Percentiles rank a stretch among this genome's conserved stretches.
phyloP scores from a whole-genome alignment of 148 eudicot genomes.

The Simmondsia chinensis region DNA sequence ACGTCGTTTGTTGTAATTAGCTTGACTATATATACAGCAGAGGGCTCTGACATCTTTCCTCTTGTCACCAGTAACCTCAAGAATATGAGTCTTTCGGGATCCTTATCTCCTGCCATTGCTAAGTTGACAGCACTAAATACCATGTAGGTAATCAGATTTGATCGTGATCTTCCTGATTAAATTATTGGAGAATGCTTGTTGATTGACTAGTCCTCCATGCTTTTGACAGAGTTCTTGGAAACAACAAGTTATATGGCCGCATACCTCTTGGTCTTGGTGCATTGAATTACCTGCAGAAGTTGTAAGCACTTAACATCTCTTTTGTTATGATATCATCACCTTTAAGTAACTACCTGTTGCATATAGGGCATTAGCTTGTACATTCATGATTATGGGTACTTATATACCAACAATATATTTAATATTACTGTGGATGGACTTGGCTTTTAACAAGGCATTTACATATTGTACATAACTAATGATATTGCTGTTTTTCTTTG shows the following conservation, averaged over 20 bases:
- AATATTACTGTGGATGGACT: too few relatives aligned
- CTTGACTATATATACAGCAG: too few relatives aligned
- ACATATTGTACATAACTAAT: too few relatives aligned
- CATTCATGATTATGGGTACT: too few relatives aligned
- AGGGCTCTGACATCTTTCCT: too few relatives aligned
- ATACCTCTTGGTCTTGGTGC: conserved; percentile 53
- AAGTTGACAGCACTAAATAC: conserved; percentile 65
- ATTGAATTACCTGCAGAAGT: conserved; percentile 38
- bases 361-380: too few relatives aligned
- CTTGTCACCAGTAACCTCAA: conserved; percentile 53
- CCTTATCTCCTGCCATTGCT: conserved; percentile 54
- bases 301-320: conserved; percentile 49
- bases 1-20: too few relatives aligned
- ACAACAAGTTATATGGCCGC: conserved; percentile 58
- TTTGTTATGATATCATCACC: too few relatives aligned
- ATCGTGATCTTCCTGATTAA: not conserved
- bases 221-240: conserved; percentile 57
- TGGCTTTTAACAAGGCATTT: too few relatives aligned
- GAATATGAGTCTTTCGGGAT: conserved; percentile 69
- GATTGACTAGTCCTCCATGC: conserved; percentile 11
- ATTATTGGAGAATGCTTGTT: conserved; percentile 2
- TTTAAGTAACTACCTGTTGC: too few relatives aligned
- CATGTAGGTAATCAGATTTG: conserved; percentile 41
- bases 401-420: too few relatives aligned
- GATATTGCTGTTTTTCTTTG: conserved; percentile 11